These are phyloP conservation scores for Botrytis porri DNA, from an alignment of 2,329 filamentous ascomycete species.

Conservation along the genomic window DNA sequence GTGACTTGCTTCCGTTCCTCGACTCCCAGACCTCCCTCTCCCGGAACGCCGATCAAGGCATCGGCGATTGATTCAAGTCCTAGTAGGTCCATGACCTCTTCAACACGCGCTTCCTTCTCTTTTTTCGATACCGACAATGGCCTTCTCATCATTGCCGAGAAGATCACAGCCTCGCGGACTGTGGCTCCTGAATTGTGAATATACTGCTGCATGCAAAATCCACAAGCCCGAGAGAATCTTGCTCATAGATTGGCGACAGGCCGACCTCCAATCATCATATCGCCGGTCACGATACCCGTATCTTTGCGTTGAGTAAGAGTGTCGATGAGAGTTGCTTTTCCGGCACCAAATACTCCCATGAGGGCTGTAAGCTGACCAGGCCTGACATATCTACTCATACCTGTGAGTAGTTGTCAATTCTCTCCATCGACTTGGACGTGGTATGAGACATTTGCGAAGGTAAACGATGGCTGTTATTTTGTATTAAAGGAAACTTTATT, in stretches of 20 bases:
- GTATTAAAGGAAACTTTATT: background rate
- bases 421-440: background rate
- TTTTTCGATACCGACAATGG: background rate
- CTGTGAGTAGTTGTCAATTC: background rate
- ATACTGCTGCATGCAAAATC: background rate
- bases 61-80: background rate
- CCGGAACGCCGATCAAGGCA: background rate
- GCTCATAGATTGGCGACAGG: background rate
- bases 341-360: background rate
- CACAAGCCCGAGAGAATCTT: background rate
- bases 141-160: background rate
- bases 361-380: constrained; percentile 4
- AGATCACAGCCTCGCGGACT: background rate
- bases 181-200: background rate
- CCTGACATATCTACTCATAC: background rate
- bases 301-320: background rate
- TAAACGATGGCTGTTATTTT: background rate
- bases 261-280: background rate
- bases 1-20: background rate
- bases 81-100: background rate
- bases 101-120: background rate
- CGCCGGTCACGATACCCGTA: background rate
- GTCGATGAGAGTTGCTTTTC: background rate
- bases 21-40: background rate
- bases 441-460: background rate